Base-by-base conservation (phyloP, 2,329 filamentous ascomycete genomes). In the Arthroderma sp. region DNA sequence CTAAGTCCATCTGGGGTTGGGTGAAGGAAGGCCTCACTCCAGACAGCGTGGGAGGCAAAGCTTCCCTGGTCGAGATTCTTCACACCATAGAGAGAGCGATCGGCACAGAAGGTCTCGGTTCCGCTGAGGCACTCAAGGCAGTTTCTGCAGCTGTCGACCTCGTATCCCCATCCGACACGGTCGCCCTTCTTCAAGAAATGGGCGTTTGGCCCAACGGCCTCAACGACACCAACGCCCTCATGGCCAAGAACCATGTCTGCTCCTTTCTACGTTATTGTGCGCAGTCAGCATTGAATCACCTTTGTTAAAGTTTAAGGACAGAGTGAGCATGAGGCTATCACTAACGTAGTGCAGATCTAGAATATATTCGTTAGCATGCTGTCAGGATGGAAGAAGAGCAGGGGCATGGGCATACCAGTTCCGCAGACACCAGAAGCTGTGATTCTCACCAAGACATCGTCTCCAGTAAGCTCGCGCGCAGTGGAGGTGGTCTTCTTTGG, bases 361-460 rank as follows among this genome's bases (percentile, higher is more conserved):
- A 36, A 8, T 45, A 40, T 8, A 49, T 42, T 48, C 15, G 32
- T 34, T 34, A 34, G 32, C 11, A 34, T 9, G 32, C 9, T 9
- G 32, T 11, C 11, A 9, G 8, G 15, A 22, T 22, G 15, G 15
- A 22, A 22, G 15, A 3, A 22, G 15, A 22, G 32, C 32, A 9
- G 11, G 8, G 8, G 8, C 32, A 58, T 63, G 51, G 72, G 67
- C 41, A 68, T 51, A 48, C 69, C 72, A 3, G 80, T 83, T 40
- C 75, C 77, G 58, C 81, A 84, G 42, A 83, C 66, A 31, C 81
- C 80, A 2, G 78, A 80, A 47, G 78, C 76, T n/a, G 78, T 83
- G 49, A 83, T 66, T 45, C 70, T 72, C 55, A 84, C 58, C 29
- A 79, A 68, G 43, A 83, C 78, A 47, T 81, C 29, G 32, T 50